Evolutionary conservation across 306 rosid species (phyloP), one percentile per base, ranked within the genome.

Genomic region (Hylodesmum podocarpum): DNA sequence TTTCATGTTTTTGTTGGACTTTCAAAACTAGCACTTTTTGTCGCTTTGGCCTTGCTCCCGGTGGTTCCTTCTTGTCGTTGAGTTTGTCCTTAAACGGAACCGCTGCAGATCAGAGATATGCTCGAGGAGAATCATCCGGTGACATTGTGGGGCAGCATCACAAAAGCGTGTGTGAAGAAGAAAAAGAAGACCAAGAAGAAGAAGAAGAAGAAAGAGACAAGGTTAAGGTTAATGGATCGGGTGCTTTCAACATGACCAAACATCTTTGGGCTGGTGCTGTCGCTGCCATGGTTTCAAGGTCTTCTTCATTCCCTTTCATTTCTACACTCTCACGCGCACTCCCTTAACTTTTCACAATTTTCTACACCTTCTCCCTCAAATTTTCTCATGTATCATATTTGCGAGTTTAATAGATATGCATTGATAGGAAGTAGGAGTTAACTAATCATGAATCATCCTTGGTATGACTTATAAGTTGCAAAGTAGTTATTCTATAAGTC

Each of bases 231-330:
- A 76, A 78, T 61, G 80, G 89, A 76, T 83, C 89, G 5, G 73
- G 86, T 58, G 99, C 97, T 59, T 68, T 95, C 81, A 92, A 92
- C 78, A 87, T 87, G 84, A 88, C 92, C 59, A 95, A 87, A 78
- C 97, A 92, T 84, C 88, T 95, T 3, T 95, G 97, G 97, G 76
- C 99, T 63, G 99, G 97, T 62, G 97, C 97, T 46, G 77, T 89
- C 3, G 92, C 98, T 4, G 98, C 99, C 83, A 92, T 96, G 99
- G 94, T 96, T 81, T 92, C 99, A 50, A 92, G 98, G 99, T 94
- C 59, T 63, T 75, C 10, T 4, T n/a, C n/a, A n/a, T n/a, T 50
- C 21, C 58, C 28, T 50, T 50, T 50, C 3, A 18, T 50, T 68
- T 75, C 36, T 41, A 21, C n/a, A 1, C 40, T 1, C 51, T 27